These are phyloP conservation scores for Dictyostelium capitatum DNA, from an alignment of 78 protist species.

Conservation along the genomic window DNA sequence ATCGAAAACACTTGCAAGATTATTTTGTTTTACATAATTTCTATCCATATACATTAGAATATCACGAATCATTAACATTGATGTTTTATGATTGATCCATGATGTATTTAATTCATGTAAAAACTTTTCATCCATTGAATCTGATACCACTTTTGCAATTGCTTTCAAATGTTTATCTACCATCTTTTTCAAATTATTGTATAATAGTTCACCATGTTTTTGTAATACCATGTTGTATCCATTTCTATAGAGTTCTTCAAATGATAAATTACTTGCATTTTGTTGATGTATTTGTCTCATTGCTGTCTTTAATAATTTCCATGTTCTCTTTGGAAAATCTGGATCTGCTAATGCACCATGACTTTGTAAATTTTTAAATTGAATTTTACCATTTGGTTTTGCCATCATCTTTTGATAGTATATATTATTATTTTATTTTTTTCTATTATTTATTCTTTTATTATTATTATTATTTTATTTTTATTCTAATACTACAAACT, in stretches of 20 bases:
- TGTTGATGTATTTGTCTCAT: slow-evolving; percentile 87
- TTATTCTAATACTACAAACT: no score
- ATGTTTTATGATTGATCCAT: slow-evolving; percentile 91
- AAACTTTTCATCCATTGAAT: slow-evolving; percentile 77
- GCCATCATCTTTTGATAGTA: not conserved
- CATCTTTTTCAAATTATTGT: slow-evolving; percentile 82
- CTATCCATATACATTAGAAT: slow-evolving; percentile 97
- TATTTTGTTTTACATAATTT: slow-evolving; percentile 81
- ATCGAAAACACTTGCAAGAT: slow-evolving; percentile 86
- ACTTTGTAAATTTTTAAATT: slow-evolving; percentile 7
- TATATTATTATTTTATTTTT: not conserved
- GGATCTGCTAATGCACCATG: slow-evolving; percentile 22
- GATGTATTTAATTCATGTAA: slow-evolving; percentile 50
- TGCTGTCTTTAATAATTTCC: slow-evolving; percentile 88
- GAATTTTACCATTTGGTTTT: slow-evolving; percentile 29
- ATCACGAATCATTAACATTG: slow-evolving; percentile 94
- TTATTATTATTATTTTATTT: no score
- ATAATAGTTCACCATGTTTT: slow-evolving; percentile 91
- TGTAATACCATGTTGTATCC: slow-evolving; percentile 95
- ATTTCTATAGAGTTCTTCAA: slow-evolving; percentile 94
- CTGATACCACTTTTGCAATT: slow-evolving; percentile 54
- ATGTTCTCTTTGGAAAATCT: slow-evolving; percentile 67
- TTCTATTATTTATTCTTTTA: not conserved
- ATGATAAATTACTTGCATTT: slow-evolving; percentile 91
- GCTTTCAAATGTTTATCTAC: slow-evolving; percentile 79